Base-by-base conservation (phyloP, 1,139 yeast genomes). In the Yamadazyma spencermartinsiae region DNA sequence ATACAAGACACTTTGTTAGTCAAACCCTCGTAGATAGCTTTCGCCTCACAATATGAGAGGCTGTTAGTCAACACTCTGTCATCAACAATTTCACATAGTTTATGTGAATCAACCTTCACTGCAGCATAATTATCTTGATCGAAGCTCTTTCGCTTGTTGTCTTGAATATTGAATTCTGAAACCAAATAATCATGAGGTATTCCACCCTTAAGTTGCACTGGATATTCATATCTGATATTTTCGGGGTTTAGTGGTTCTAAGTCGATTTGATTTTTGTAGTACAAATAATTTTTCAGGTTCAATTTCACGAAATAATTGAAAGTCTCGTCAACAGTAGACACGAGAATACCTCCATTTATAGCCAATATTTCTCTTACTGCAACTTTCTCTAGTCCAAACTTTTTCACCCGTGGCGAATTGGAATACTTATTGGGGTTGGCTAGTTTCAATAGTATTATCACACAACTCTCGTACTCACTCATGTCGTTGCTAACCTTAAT, bases 341-440 rank as follows among this genome's bases (percentile, higher is more conserved):
- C n/a, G n/a, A n/a, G n/a, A n/a, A n/a, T 3, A 38, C 44, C 14
- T 3, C 12, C 26, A 26, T 21, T 41, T n/a, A 2, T 18, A 23
- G 33, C 35, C 13, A 31, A 16, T 1, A 59, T 49, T 32, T 41
- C 44, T 5, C 50, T 55, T 6, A 58, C 26, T 21, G 50, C 41
- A 6, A 50, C 28, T 15, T 33, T 15, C 31, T 46, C 51, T 6
- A 68, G 38, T 0, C 74, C 75, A 38, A 46, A 55, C 19, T 52
- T 44, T 16, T 51, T 51, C 10, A 61, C 41, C 9, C 70, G 47
- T 4, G 28, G 31, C 4, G 42, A 41, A 8, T 49, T 51, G 0
- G 66, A 56, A 36, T 49, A 58, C 33, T 57, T 59, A 35, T 61
- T 65, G 0, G 72, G 73, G 37, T 61, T 61, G 13, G 55, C 50